Evolutionary conservation across 2,329 filamentous ascomycete genomes (phyloP).

Genomic region (Alternaria solani): DNA sequence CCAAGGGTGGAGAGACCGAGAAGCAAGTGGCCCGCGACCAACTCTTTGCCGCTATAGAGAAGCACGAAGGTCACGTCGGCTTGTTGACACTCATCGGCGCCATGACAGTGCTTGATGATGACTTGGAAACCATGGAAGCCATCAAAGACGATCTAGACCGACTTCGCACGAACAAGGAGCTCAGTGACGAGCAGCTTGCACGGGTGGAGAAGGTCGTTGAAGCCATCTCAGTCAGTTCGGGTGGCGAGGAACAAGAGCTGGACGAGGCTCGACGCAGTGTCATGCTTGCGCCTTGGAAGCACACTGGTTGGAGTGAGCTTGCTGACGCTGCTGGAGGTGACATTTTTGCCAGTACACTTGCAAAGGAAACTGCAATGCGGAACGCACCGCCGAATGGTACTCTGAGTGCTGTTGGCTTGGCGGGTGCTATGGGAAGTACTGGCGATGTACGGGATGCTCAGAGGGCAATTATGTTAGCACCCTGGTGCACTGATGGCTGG

Average conservation of each 20-base stretch:
- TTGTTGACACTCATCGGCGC: constrained; percentile 83
- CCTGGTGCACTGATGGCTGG: constrained; percentile 78
- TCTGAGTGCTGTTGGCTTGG: constrained; percentile 73
- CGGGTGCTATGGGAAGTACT: constrained; percentile 76
- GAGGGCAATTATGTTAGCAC: constrained; percentile 78
- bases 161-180: constrained; percentile 72
- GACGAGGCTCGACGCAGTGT: constrained; percentile 77
- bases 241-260: constrained; percentile 59
- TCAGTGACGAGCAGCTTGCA: constrained; percentile 70
- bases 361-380: constrained; percentile 77
- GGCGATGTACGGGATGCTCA: constrained; percentile 77
- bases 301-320: constrained; percentile 82
- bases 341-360: constrained; percentile 74
- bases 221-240: constrained; percentile 71
- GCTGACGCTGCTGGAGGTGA: constrained; percentile 61
- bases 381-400: constrained; percentile 76
- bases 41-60: constrained; percentile 81
- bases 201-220: constrained; percentile 77
- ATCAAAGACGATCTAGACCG: constrained; percentile 79
- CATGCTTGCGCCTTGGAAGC: constrained; percentile 80
- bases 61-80: constrained; percentile 76
- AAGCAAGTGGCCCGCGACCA: constrained; percentile 78
- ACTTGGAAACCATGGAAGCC: constrained; percentile 80
- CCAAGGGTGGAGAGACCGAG: constrained; percentile 78
- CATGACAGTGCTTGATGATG: constrained; percentile 81